Evolutionary conservation across 1,284 basidiomycete genomes (phyloP).

Genomic region (Cutaneotrichosporon cavernicola): DNA sequence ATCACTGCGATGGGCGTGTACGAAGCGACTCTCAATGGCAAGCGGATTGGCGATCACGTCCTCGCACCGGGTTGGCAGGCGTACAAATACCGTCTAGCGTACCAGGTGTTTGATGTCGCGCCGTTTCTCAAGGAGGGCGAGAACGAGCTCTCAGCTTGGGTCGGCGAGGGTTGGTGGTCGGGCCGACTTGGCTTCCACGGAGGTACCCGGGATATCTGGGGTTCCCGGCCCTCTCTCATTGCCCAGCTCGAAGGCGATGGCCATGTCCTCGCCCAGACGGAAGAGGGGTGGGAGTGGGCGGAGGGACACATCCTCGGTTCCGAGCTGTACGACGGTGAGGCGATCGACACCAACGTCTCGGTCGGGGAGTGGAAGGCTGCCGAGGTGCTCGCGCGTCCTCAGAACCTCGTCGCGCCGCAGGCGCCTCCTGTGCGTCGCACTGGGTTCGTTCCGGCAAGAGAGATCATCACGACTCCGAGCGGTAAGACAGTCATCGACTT

Average conservation of each 20-base stretch:
- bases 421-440: conserved; percentile 38
- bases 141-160: conserved; percentile 31
- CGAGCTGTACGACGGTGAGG: conserved; percentile 45
- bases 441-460: conserved; percentile 24
- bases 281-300: conserved; percentile 30
- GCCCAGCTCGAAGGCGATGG: conserved; percentile 39
- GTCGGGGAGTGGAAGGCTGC: conserved; percentile 11
- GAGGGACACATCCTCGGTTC: conserved; percentile 27
- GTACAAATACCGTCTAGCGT: conserved; percentile 41
- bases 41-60: conserved; percentile 38
- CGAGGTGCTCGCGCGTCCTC: conserved; percentile 23
- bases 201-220: conserved; percentile 34
- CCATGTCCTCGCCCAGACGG: conserved; percentile 20
- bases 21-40: conserved; percentile 40
- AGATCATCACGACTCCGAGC: conserved; percentile 33
- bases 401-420: conserved; percentile 31
- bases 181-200: conserved; percentile 30
- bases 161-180: conserved; percentile 46
- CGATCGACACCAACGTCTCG: conserved; percentile 31
- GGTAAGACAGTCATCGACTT: conserved; percentile 43
- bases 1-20: conserved; percentile 47
- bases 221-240: conserved; percentile 30
- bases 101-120: conserved; percentile 41
- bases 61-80: conserved; percentile 47
- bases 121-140: conserved; percentile 26